Evolutionary conservation across 495 filamentous ascomycete genomes (phyloP), one percentile per base, ranked within the genome.

Genomic region (Talaromyces liani): DNA sequence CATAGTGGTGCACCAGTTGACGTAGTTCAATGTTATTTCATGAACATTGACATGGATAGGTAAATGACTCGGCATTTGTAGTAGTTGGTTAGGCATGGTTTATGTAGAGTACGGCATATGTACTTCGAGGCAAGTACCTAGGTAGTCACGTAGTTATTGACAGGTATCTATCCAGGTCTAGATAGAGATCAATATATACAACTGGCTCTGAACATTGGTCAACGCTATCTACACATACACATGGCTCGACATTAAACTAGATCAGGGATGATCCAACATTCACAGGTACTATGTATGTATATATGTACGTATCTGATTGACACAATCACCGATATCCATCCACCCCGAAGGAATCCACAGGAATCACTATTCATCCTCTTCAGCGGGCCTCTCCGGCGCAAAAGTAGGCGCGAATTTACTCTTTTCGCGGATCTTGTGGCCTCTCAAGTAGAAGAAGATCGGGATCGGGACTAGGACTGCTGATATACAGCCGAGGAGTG

Each of bases 401-500:
- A 65, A 10, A 56, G 82, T 87, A 3, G 87, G 89, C 18, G 89
- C 89, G 73, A 86, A 92, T 61, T 80, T 77, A 72, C 86, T 91
- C 76, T 79, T 85, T 57, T 76, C 75, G 25, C 90, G 79, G 51
- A 93, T 86, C 67, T 75, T 82, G 61, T 75, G 80, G 9, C 90
- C 91, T 64, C 82, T 87, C 41, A 75, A 61, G 53, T 73, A 88
- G 70, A 96, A 93, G 34, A 84, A 70, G n/a, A 93, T 72, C 1
- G 91, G 91, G 53, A 93, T 87, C 0, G 90, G 91, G 16, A 91
- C 82, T 34, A 94, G 75, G 1, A 80, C 63, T 14, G 79, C 78
- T 4, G 87, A 88, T 7, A 94, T 78, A 66, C 83, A 88, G 7
- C 90, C 91, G 9, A 96, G 80, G 31, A 96, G 72, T 2, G 89